phyloP scores from a whole-genome alignment of 192 early-diverging fungal species.

The Piromyces sp. region DNA sequence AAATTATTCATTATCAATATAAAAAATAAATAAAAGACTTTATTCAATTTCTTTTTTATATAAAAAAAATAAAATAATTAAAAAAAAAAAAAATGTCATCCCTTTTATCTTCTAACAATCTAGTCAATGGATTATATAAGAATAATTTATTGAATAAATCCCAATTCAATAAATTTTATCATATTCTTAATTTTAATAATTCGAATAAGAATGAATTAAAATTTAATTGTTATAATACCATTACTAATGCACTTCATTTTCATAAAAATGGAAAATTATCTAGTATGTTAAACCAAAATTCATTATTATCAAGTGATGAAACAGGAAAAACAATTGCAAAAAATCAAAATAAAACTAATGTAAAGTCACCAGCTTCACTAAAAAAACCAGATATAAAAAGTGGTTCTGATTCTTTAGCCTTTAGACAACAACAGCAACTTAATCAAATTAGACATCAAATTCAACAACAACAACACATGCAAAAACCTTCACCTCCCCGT shows the following conservation, averaged over 20 bases:
- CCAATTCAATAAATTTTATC: neutral
- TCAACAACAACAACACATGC: neutral
- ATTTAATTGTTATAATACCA: neutral
- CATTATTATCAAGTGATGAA: neutral
- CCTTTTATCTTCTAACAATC: neutral
- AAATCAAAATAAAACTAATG: neutral
- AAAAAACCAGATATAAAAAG: neutral
- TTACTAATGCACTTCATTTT: neutral
- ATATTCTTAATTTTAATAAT: neutral
- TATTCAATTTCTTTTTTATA: too few relatives aligned
- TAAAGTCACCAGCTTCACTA: neutral
- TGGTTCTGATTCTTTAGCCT: neutral
- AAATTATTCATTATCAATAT: too few relatives aligned
- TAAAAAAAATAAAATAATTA: too few relatives aligned
- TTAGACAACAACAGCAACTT: neutral
- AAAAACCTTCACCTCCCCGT: neutral
- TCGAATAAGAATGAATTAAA: too few relatives aligned
- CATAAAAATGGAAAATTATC: neutral
- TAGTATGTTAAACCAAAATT: neutral
- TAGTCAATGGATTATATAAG: neutral
- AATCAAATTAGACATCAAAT: neutral
- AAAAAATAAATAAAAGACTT: too few relatives aligned
- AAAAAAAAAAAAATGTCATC: neutral
- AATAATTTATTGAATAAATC: neutral
- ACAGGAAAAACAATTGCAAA: neutral